Conservation (phyloP, 768 basidiomycete species). For the Xerocomus brunneocitrinus region DNA sequence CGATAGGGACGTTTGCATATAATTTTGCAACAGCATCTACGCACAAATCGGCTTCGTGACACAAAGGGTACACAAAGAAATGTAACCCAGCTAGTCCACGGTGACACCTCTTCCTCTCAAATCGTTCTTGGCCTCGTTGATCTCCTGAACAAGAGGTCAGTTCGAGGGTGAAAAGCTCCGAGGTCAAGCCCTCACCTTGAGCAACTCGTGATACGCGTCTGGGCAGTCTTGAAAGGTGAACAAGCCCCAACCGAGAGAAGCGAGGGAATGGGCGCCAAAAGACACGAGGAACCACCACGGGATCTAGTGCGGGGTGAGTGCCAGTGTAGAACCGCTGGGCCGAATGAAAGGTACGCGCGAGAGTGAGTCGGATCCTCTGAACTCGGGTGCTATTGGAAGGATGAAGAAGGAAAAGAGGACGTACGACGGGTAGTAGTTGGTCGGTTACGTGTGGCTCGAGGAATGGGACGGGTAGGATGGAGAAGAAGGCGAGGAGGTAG, state of each 20-base stretch:
- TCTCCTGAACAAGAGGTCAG: slow-evolving; percentile 43
- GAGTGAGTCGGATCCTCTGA: not conserved
- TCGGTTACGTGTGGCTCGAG: slow-evolving; percentile 4
- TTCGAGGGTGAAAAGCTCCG: too few species aligned
- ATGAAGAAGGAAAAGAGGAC: not conserved
- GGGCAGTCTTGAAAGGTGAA: slow-evolving; percentile 73
- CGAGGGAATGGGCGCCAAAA: slow-evolving; percentile 76
- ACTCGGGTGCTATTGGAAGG: not conserved
- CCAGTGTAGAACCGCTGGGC: not conserved
- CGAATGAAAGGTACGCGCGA: not conserved
- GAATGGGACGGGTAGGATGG: slow-evolving; percentile 13
- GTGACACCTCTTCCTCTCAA: slow-evolving; percentile 55
- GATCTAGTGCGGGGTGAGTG: slow-evolving; percentile 39
- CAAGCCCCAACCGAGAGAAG: slow-evolving; percentile 72
- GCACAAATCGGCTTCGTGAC: not conserved
- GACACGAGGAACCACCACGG: slow-evolving; percentile 82
- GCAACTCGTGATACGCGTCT: slow-evolving; percentile 69
- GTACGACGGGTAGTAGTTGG: slow-evolving; percentile 15
- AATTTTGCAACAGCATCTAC: not conserved
- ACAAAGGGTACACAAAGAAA: not conserved
- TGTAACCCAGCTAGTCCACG: slow-evolving; percentile 40
- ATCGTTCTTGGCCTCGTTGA: slow-evolving; percentile 53
- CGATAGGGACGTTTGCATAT: not conserved
- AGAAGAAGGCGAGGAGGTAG: slow-evolving; percentile 33
- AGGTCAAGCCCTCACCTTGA: slow-evolving; percentile 37